phyloP scores from a whole-genome alignment of 495 filamentous ascomycete genomes.

The Hypomontagnella submonticulosa region DNA sequence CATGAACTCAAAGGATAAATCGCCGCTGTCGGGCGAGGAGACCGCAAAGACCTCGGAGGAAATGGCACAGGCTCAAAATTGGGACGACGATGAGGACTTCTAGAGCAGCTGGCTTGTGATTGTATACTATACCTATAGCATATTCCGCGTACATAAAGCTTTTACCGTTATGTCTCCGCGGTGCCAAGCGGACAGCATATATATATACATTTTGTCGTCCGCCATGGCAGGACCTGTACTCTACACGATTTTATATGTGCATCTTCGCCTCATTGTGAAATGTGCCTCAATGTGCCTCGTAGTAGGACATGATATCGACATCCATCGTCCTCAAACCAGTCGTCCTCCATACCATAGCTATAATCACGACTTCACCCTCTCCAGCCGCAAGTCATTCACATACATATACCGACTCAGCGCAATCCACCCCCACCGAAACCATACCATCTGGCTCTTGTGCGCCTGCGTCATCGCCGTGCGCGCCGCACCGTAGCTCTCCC shows the following conservation, averaged over 20 bases:
- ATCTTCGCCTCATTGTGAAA: not conserved
- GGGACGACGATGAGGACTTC: constrained; percentile 24
- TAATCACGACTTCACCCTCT: constrained; percentile 51
- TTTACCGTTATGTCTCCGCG: not conserved
- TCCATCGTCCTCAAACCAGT: not conserved
- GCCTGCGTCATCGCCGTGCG: constrained; percentile 86
- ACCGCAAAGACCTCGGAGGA: not conserved
- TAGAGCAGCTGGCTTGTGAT: constrained; percentile 3
- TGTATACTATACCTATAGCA: constrained; percentile 12
- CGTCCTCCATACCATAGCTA: not conserved
- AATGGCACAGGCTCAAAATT: not conserved
- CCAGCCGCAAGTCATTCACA: constrained; percentile 85
- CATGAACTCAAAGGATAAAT: not conserved
- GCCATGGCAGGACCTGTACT: not conserved
- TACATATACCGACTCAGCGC: constrained; percentile 91
- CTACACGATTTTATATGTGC: not conserved
- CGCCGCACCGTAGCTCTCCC: constrained; percentile 68
- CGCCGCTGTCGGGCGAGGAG: not conserved
- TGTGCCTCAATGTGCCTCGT: constrained; percentile 1
- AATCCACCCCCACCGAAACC: constrained; percentile 99
- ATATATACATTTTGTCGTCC: constrained; percentile 7
- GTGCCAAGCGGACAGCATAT: not conserved
- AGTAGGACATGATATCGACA: not conserved
- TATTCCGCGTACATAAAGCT: constrained; percentile 4
- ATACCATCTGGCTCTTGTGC: constrained; percentile 96